Evolutionary conservation across 1,284 basidiomycete genomes (phyloP), one percentile per base, ranked within the genome.

Genomic region (Boletus calvinii): DNA sequence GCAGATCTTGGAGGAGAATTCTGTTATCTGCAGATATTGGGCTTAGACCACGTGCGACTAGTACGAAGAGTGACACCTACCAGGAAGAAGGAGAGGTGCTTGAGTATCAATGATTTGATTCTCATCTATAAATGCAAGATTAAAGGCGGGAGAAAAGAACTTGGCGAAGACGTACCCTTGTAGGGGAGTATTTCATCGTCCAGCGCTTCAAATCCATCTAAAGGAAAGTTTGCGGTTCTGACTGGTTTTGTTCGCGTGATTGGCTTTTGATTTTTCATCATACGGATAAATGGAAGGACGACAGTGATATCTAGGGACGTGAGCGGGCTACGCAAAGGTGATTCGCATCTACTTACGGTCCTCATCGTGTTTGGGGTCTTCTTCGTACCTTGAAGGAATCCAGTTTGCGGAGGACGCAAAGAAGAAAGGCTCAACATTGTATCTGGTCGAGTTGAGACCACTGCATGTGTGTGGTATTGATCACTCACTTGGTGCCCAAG

Each of bases 311-410:
- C 75, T 78, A 42, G 24, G 10, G 6, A 31, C 11, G 15, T 58
- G 44, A 62, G 54, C 37, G 20, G 13, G 10, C 9, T 12, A 6
- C 13, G n/a, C 10, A 17, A 0, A 2, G 2, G 29, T n/a, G 6
- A 18, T 17, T n/a, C 3, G 9, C 1, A 4, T 30, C 18, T n/a
- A 67, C 79, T 60, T 60, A 83, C 80, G 80, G 59, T 83, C 80
- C 40, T 72, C 55, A 1, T 63, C 54, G 17, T 51, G 48, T 15
- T 67, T 59, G 3, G 74, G 64, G 42, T 76, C 72, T 51, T 79
- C 77, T 56, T 79, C 76, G 56, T 80, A 81, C 49, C 78, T 72
- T 3, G 79, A 72, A 1, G 80, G 81, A 46, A 82, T 83, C 74
- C 77, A 78, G 44, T 79, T 78, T 17, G 74, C 59, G 0, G 80